Conservation (phyloP, 2,329 filamentous ascomycete species). For the Chaetothyriales sp. region DNA sequence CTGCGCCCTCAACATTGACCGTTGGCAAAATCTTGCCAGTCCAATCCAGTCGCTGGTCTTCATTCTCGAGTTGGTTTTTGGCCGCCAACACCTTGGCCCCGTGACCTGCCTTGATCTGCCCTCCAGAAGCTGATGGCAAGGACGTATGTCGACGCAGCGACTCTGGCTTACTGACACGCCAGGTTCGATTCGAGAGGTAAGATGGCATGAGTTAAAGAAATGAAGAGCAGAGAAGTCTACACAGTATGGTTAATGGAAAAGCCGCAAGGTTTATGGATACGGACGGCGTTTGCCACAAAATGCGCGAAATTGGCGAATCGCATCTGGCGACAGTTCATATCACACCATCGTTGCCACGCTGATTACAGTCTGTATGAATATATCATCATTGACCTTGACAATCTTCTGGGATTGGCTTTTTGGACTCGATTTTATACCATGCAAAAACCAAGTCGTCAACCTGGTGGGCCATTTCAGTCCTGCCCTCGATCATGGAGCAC, state of each 20-base stretch:
- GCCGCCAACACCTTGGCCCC: conserved; percentile 16
- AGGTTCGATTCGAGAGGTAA: background rate
- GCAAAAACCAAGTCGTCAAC: too few species aligned
- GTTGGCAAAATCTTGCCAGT: conserved; percentile 36
- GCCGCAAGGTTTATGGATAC: background rate
- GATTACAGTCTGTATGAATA: background rate
- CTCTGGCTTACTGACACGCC: background rate
- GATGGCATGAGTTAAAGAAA: background rate
- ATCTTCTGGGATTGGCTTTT: too few species aligned
- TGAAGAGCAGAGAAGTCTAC: background rate
- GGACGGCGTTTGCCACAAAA: background rate
- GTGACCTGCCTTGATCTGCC: conserved; percentile 26
- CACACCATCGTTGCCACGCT: background rate
- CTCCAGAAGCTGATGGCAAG: conserved; percentile 28
- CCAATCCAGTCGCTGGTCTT: conserved; percentile 32
- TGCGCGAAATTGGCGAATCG: background rate
- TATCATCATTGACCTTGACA: too few species aligned
- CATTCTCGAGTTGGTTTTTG: conserved; percentile 15
- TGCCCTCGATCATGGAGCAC: too few species aligned
- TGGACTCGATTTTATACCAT: too few species aligned
- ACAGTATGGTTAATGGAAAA: background rate
- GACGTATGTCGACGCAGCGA: conserved; percentile 18
- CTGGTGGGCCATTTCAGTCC: too few species aligned
- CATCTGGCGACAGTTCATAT: background rate
- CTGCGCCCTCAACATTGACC: conserved; percentile 30